These are phyloP conservation scores for Colletotrichum plurivorum DNA, from an alignment of 2,329 filamentous ascomycete species.

Conservation along the genomic window DNA sequence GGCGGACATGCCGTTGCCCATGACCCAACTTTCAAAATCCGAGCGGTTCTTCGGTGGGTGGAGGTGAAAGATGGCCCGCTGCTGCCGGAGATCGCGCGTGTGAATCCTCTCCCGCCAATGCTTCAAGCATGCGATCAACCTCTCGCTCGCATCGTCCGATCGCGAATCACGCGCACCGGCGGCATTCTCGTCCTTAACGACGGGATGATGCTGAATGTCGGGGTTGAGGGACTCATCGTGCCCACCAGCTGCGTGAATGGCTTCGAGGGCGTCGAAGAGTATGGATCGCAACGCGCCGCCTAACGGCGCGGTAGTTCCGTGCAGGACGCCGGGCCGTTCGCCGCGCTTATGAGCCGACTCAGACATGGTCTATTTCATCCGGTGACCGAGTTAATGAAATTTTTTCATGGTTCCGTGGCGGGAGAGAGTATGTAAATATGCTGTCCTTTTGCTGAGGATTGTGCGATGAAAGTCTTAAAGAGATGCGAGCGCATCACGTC, in stretches of 20 bases:
- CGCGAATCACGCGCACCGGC: background rate
- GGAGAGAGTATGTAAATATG: background rate
- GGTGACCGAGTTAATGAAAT: background rate
- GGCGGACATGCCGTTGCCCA: conserved; percentile 13
- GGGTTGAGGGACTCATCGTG: conserved; percentile 12
- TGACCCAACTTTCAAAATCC: conserved; percentile 24
- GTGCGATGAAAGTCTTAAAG: background rate
- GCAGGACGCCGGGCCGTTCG: conserved; percentile 16
- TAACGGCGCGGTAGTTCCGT: conserved; percentile 25
- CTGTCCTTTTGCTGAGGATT: background rate
- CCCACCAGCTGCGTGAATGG: conserved; percentile 29
- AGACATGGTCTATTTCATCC: conserved; percentile 25
- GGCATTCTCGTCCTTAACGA: background rate
- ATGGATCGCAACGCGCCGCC: conserved; percentile 14
- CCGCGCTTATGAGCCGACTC: conserved; percentile 17
- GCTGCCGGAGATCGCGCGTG: conserved; percentile 6
- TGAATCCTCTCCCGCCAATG: conserved; percentile 22
- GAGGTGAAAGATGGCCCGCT: conserved; percentile 29
- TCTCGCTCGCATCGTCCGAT: background rate
- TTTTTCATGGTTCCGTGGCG: background rate
- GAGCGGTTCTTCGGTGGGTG: conserved; percentile 18
- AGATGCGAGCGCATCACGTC: background rate
- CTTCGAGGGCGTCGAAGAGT: conserved; percentile 27
- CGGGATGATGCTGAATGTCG: background rate
- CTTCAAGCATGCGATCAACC: conserved; percentile 4